These are phyloP conservation scores for Chrysoporthe austroafricana DNA, from an alignment of 2,329 filamentous ascomycete genomes.

Conservation along the genomic window DNA sequence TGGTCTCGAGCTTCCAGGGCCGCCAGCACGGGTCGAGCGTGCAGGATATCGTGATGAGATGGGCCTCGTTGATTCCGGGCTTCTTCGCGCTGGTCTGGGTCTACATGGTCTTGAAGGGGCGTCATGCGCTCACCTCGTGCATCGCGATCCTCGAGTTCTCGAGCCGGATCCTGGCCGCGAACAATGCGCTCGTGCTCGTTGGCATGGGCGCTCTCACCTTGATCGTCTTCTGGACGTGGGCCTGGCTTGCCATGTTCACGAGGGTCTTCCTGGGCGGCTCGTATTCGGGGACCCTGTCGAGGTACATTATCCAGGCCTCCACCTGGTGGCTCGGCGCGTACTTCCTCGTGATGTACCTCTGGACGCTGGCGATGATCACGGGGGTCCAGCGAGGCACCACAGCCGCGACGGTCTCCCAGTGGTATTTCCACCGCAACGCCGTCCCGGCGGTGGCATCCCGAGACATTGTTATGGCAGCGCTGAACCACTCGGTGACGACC, in stretches of 20 bases:
- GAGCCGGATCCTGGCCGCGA: conserved; percentile 82
- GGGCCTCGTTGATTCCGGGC: conserved; percentile 78
- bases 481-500: conserved; percentile 80
- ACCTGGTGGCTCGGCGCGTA: conserved; percentile 95
- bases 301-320: conserved; percentile 81
- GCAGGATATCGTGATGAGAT: conserved; percentile 91
- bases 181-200: conserved; percentile 80
- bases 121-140: conserved; percentile 79
- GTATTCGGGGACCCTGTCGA: conserved; percentile 63
- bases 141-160: conserved; percentile 92
- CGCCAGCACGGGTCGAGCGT: conserved; percentile 72
- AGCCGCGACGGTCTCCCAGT: conserved; percentile 93
- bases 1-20: conserved; percentile 87
- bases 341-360: conserved; percentile 93
- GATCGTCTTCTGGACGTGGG: conserved; percentile 90
- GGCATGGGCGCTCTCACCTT: conserved; percentile 76
- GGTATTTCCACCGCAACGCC: conserved; percentile 95
- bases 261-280: conserved; percentile 93
- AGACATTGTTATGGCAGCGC: conserved; percentile 81
- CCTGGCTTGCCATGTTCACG: conserved; percentile 96
- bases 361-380: conserved; percentile 86
- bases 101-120: conserved; percentile 79
- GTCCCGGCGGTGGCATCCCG: conserved; percentile 76
- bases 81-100: conserved; percentile 77
- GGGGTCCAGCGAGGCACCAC: conserved; percentile 90